phyloP scores from a whole-genome alignment of 1,284 basidiomycete genomes.

The Takashimella tepidaria region DNA sequence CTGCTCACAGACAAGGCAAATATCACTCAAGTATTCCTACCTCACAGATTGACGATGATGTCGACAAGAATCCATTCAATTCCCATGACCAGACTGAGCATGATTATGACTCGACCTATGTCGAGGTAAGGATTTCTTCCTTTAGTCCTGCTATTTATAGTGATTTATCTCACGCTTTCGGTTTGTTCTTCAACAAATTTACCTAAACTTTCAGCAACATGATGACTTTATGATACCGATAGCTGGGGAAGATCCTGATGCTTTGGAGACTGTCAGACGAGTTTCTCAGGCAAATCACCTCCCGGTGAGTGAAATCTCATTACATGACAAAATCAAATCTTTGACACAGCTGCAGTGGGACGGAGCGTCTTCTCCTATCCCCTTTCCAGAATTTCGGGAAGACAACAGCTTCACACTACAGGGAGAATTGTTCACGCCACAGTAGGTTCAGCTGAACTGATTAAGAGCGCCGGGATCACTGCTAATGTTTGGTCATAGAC shows the following conservation, averaged over 20 bases:
- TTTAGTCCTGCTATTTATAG: no score
- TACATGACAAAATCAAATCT: neutral
- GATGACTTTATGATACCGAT: neutral
- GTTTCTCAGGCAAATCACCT: neutral
- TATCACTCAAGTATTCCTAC: neutral
- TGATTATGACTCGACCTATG: neutral
- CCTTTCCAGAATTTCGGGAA: neutral
- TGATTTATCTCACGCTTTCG: no score
- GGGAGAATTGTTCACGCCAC: neutral
- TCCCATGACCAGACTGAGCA: slow-evolving; percentile 1
- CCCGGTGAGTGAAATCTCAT: neutral
- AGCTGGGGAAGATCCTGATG: neutral
- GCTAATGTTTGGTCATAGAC: no score
- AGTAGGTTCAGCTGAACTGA: neutral
- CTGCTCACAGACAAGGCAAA: slow-evolving; percentile 11
- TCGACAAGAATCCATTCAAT: neutral
- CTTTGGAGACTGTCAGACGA: neutral
- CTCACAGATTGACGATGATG: neutral
- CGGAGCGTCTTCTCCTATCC: neutral
- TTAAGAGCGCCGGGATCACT: no score
- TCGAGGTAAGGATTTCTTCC: neutral
- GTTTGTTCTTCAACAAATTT: no score
- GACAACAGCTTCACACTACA: neutral
- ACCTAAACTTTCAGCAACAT: neutral
- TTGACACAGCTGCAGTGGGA: neutral